Evolutionary conservation across 2,329 filamentous ascomycete genomes (phyloP), one percentile per base, ranked within the genome.

Genomic region (Sclerotinia subarctica): DNA sequence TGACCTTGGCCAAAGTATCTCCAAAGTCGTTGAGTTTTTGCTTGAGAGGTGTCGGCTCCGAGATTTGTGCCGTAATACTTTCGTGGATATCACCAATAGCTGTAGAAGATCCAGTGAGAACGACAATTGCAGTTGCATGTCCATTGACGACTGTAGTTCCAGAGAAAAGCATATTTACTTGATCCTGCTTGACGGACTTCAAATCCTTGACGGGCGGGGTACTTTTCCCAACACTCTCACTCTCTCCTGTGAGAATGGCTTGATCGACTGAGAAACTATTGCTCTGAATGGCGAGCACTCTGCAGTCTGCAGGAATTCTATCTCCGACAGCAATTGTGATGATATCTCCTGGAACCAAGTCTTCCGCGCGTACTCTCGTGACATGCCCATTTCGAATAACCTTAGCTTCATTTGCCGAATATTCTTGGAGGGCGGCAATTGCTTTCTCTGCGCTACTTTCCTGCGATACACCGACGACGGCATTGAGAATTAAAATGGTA

Each of bases 11-110:
- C 71, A 99, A 84, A 78, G 87, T 90, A 80, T 99, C 95, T 71
- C 95, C 96, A 78, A 99, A 99, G 76, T 98, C 93, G 79, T 99
- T 97, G 71, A 99, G 86, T 84, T 99, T 99, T 84, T 99, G 93
- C 84, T 99, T 99, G 74, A 99, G 81, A 19, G 95, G 95, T 0
- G 95, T 99, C 0, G 95, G 95, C 78, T 97, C 94, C 29, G 94
- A 98, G 76, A 99, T 99, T 80, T 99, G 96, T 49, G 94, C 91
- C 8, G 93, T 94, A 78, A 99, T 99, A 83, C 94, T 98, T 81
- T 98, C 95, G 78, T 99, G 95, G 72, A 99, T 99, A 78, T 97
- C 95, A 75, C 95, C 95, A 80, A 99, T 99, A 49, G 95, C 95
- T 35, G 95, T 99, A 76, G 88, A 91, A 59, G 89, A 86, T 73